Evolutionary conservation across 768 basidiomycete species (phyloP), one percentile per base, ranked within the genome.

Genomic region (Lenzites betulinus): DNA sequence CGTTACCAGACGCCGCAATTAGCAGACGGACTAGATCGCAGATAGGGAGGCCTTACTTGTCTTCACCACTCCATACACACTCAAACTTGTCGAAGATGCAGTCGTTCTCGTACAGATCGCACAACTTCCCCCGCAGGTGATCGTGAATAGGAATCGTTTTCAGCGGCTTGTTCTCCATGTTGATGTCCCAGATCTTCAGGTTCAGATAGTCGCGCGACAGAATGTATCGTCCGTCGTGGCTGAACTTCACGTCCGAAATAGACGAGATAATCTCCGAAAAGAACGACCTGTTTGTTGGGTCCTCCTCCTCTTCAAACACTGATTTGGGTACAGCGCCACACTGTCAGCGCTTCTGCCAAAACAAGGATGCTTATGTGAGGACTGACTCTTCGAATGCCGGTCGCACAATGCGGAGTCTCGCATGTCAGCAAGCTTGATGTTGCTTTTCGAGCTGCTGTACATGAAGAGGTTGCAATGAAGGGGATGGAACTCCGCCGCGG

Each of bases 81-180:
- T 99, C 97, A 67, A 98, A 99, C 76, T 98, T 98, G 81, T 99
- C 97, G 73, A 98, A 99, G 70, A 99, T 99, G 76, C 97, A 98
- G 71, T 99, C 97, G 69, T 98, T 99, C 80, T 99, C 97, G 71
- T 99, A 99, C 64, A 98, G 77, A 74, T 99, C 97, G 74, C 97
- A 99, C 8, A 99, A 86, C 75, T 98, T 99, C 55, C 93, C 92
- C 53, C 96, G 88, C 46, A 99, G 82, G 75, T 98, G 96, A 68
- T 99, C 97, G 71, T 99, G 97, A 69, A 99, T 98, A 53, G 94
- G 91, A 74, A 99, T 98, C 13, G 95, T 98, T 79, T 97, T 96
- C 60, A 99, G 78, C 15, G 97, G 97, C 68, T 90, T 86, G 64
- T 87, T 88, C 77, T 99, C 97, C 95, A 98, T 98, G 75, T 97